These are phyloP conservation scores for Aspergillus neoniger DNA, from an alignment of 2,329 filamentous ascomycete genomes.

Conservation along the genomic window DNA sequence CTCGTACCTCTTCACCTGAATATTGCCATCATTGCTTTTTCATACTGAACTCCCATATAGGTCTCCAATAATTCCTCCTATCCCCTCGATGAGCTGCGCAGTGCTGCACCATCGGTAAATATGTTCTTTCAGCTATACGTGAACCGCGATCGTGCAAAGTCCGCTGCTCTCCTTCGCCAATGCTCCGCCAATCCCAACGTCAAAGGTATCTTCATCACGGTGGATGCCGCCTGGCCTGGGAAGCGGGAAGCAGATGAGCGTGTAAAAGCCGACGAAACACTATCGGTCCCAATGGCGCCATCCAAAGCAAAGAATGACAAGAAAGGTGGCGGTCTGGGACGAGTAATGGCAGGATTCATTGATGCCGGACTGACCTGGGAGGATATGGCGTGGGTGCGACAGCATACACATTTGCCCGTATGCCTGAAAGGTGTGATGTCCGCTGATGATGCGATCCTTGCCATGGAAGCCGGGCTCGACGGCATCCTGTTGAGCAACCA, in stretches of 20 bases:
- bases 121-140: conserved; percentile 61
- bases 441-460: conserved; percentile 56
- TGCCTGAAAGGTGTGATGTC: conserved; percentile 61
- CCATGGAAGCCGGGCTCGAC: conserved; percentile 53
- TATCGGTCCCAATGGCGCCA: conserved; percentile 48
- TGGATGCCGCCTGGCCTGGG: conserved; percentile 57
- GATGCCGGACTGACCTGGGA: conserved; percentile 56
- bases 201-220: conserved; percentile 54
- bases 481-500: conserved; percentile 62
- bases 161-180: conserved; percentile 48
- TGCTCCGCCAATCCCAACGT: conserved; percentile 46
- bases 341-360: conserved; percentile 55
- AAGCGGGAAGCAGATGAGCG: conserved; percentile 62
- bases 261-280: conserved; percentile 49
- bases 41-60: conserved; percentile 17
- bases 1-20: background rate
- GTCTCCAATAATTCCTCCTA: conserved; percentile 65
- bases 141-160: conserved; percentile 53
- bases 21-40: background rate
- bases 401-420: conserved; percentile 53
- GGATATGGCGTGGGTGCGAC: conserved; percentile 56
- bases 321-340: conserved; percentile 56
- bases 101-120: conserved; percentile 41
- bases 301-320: conserved; percentile 51
- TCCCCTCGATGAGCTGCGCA: conserved; percentile 56